Percentiles rank a stretch among this genome's conserved stretches.
These are phyloP conservation scores for Solanum hybrid DNA, from an alignment of 305 asterid genomes.

Conservation along the genomic window DNA sequence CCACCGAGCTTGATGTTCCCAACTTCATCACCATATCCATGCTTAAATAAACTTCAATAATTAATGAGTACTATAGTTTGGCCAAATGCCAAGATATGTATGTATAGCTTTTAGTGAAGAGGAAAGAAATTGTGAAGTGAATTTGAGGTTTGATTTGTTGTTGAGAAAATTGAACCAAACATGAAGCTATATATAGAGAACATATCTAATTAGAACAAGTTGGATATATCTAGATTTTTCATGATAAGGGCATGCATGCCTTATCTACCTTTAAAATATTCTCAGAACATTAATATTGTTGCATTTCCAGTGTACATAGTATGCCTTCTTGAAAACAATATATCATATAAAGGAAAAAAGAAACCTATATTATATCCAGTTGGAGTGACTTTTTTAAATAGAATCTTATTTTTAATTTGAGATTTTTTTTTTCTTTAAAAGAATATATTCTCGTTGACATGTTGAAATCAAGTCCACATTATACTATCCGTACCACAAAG, in stretches of 20 bases:
- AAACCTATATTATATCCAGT: neutral
- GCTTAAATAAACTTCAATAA: neutral
- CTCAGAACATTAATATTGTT: neutral
- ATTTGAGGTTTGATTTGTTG: neutral
- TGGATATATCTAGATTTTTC: neutral
- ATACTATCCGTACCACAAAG: neutral
- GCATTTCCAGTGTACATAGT: neutral
- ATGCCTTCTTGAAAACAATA: neutral
- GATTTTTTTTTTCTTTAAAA: neutral
- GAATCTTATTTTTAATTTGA: neutral
- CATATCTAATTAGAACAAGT: neutral
- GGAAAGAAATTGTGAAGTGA: neutral
- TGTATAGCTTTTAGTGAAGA: neutral
- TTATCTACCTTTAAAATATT: neutral
- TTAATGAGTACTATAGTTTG: neutral
- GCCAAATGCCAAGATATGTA: neutral
- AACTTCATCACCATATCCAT: constrained; percentile 34
- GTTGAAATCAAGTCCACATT: neutral
- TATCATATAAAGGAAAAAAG: neutral
- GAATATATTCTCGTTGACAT: neutral
- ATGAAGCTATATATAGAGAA: neutral
- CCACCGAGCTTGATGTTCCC: constrained; percentile 32
- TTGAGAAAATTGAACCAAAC: neutral
- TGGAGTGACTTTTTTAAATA: neutral
- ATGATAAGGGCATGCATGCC: neutral